A percentile compares a stretch with the other conserved stretches of the same genome.
These are phyloP conservation scores for Eleusine coracana DNA, from an alignment of 176 grass and related monocot species.

Conservation along the genomic window DNA sequence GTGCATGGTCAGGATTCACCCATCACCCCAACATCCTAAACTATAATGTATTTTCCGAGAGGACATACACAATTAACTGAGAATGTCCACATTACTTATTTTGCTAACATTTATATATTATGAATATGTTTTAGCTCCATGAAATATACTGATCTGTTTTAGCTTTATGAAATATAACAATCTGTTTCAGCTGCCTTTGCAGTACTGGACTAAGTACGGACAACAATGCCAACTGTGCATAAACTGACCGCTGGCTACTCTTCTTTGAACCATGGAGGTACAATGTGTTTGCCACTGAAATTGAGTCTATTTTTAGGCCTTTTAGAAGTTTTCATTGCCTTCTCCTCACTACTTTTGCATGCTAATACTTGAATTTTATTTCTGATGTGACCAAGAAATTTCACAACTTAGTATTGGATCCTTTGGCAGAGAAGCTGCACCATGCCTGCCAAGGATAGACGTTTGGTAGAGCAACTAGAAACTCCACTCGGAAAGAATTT, in stretches of 20 bases:
- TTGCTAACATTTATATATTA: background rate
- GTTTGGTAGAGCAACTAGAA: background rate
- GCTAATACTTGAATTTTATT: background rate
- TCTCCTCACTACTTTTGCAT: background rate
- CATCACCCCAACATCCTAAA: no score
- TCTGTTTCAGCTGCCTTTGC: conserved; percentile 27
- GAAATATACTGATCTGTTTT: conserved; percentile 10
- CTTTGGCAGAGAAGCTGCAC: background rate
- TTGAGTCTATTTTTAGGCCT: background rate
- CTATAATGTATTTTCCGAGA: no score
- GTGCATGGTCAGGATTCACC: no score
- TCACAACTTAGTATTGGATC: background rate
- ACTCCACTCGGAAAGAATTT: background rate
- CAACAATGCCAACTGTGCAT: conserved; percentile 29
- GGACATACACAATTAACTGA: background rate
- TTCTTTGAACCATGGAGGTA: background rate
- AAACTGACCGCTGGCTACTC: background rate
- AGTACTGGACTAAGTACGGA: background rate
- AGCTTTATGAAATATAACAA: background rate
- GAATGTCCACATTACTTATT: background rate
- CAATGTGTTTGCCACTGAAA: background rate
- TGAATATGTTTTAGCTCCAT: background rate
- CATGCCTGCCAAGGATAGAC: background rate
- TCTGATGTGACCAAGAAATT: conserved; percentile 1
- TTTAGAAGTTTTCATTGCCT: background rate